Conservation (phyloP, 2,329 filamentous ascomycete genomes). For the Diaporthe eres region DNA sequence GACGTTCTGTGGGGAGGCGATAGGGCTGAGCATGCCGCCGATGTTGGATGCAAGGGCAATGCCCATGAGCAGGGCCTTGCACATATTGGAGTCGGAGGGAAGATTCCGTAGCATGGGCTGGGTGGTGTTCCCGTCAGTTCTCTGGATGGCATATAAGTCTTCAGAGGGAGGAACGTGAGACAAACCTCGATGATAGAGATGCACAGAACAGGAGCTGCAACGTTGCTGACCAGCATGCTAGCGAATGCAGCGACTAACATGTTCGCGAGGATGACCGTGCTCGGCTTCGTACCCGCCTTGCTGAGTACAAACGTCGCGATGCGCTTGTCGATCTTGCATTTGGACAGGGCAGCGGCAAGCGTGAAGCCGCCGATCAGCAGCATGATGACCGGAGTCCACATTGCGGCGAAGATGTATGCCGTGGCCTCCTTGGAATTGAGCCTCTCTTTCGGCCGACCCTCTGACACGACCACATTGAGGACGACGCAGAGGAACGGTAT, state of each 20-base stretch:
- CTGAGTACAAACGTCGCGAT: conserved; percentile 96
- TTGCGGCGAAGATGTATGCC: conserved; percentile 88
- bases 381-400: conserved; percentile 99
- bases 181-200: conserved; percentile 95
- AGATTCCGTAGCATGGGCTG: conserved; percentile 95
- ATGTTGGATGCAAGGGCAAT: conserved; percentile 97
- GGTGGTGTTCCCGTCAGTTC: conserved; percentile 29
- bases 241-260: conserved; percentile 99
- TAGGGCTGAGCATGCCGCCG: conserved; percentile 95
- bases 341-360: conserved; percentile 92
- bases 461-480: conserved; percentile 85
- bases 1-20: conserved; percentile 97
- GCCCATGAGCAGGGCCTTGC: conserved; percentile 93
- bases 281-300: conserved; percentile 92
- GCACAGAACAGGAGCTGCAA: conserved; percentile 95
- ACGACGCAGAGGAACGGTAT: conserved; percentile 95
- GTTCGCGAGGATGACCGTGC: conserved; percentile 92
- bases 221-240: conserved; percentile 99
- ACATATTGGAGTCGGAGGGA: conserved; percentile 90
- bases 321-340: conserved; percentile 97
- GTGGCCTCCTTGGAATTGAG: conserved; percentile 87
- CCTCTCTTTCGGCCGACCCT: conserved; percentile 76
- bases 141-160: background rate
- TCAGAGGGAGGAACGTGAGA: conserved; percentile 13
- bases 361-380: conserved; percentile 96